These are phyloP conservation scores for Rosa lucieae DNA, from an alignment of 306 rosid species.

Conservation along the genomic window DNA sequence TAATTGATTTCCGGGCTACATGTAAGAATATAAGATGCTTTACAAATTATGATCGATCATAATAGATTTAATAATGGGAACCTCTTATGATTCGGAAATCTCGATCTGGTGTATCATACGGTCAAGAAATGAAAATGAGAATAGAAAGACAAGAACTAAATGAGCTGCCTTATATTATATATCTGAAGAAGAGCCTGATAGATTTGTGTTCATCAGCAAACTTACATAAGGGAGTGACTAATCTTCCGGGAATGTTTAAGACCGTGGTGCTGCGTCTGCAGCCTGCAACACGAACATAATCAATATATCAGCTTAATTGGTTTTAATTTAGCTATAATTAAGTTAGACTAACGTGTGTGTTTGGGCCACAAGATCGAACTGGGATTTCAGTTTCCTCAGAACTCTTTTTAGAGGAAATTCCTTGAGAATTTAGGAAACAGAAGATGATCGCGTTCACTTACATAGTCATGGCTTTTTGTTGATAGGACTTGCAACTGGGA, in stretches of 20 bases:
- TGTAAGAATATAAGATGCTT: background rate
- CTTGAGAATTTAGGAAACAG: background rate
- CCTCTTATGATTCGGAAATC: background rate
- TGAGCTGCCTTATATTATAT: background rate
- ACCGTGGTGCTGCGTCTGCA: background rate
- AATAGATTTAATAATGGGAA: no score
- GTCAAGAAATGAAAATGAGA: background rate
- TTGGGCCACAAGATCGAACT: background rate
- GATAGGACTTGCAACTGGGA: slow-evolving; percentile 4
- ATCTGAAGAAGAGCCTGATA: background rate
- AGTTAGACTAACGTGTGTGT: background rate
- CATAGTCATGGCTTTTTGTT: background rate
- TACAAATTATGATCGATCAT: no score
- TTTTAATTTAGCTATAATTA: no score
- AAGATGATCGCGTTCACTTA: background rate
- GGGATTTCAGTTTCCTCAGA: background rate
- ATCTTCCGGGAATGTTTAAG: background rate
- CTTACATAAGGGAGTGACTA: slow-evolving; percentile 4
- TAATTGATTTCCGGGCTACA: background rate
- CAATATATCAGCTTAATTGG: background rate
- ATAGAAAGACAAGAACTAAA: background rate
- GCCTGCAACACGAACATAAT: background rate
- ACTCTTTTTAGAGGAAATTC: background rate
- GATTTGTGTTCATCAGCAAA: background rate
- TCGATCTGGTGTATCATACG: background rate